phyloP scores from a whole-genome alignment of 2,329 filamentous ascomycete species.

The Plenodomus lindquistii region DNA sequence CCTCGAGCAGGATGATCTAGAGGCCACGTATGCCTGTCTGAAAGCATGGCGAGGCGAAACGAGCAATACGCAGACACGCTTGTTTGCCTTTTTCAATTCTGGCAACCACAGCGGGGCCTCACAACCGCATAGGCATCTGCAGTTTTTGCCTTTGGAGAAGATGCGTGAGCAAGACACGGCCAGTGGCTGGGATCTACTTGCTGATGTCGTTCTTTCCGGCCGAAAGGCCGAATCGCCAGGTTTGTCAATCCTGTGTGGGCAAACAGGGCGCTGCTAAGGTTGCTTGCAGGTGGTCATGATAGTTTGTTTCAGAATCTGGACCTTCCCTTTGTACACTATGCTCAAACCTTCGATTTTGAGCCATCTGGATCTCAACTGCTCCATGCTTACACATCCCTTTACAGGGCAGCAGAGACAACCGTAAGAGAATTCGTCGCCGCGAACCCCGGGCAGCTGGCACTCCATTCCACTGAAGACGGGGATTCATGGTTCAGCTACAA shows the following conservation, averaged over 20 bases:
- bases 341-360: slow-evolving; percentile 45
- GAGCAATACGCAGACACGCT: slow-evolving; percentile 37
- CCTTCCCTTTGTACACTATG: slow-evolving; percentile 58
- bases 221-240: slow-evolving; percentile 7
- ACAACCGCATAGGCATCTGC: slow-evolving; percentile 72
- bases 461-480: slow-evolving; percentile 37
- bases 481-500: slow-evolving; percentile 60
- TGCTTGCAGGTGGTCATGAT: slow-evolving; percentile 3
- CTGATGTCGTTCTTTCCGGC: slow-evolving; percentile 46
- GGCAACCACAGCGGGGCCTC: slow-evolving; percentile 70
- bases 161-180: slow-evolving; percentile 57
- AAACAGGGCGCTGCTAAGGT: slow-evolving; percentile 8
- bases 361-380: slow-evolving; percentile 44
- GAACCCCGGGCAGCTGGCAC: slow-evolving; percentile 33
- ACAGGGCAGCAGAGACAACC: slow-evolving; percentile 35
- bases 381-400: slow-evolving; percentile 40
- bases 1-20: slow-evolving; percentile 64
- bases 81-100: slow-evolving; percentile 73
- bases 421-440: slow-evolving; percentile 49
- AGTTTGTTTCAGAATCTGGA: slow-evolving; percentile 20
- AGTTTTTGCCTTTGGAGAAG: slow-evolving; percentile 67
- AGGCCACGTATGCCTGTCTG: slow-evolving; percentile 64
- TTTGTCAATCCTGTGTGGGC: background rate
- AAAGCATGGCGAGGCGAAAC: slow-evolving; percentile 54
- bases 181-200: slow-evolving; percentile 53